Evolutionary conservation across 129 eudicot genomes (phyloP), one percentile per base, ranked within the genome.

Genomic region (Logfia minima): DNA sequence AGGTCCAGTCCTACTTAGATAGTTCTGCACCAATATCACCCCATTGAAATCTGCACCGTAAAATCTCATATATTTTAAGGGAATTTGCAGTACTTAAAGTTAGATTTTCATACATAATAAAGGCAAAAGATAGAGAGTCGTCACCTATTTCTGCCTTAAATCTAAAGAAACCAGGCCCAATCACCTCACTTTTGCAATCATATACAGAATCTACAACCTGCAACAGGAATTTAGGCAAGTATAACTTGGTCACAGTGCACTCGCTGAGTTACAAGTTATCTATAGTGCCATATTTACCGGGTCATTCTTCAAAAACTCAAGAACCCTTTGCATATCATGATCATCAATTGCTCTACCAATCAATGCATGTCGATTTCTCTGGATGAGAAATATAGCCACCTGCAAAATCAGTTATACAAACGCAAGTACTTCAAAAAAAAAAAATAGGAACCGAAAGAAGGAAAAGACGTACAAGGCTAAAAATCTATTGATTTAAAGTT

Each of bases 111-210:
- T 3, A 14, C 35, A 26, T 13, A 37, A 21, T 11, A 34, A 22
- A 7, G 23, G 26, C 7, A 63, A 60, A 62, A 51, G 65, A 23
- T 28, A 19, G 17, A 31, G 35, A 21, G 8, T 45, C 9, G 26
- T 84, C 81, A 92, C 98, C 98, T 85, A 94, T 94, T 80, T 94
- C 98, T 31, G 97, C 98, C 85, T 94, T 94, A 76, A 94, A 94
- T 85, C 98, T 85, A 60, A 94, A 94, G 82, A 89, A 91, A 34
- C 98, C 98, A 75, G 98, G 98, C 68, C 98, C 98, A 67, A 94
- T 94, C 75, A 94, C 98, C 87, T 94, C 98, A 21, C 98, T 94
- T 86, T 94, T 94, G 87, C 96, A 89, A 82, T 94, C 98, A 89
- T 94, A 91, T 37, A 91, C 84, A 80, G 97, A 78, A 89, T 94